Evolutionary conservation across 768 basidiomycete genomes (phyloP).

Genomic region (Tricholoma hemisulphureum): DNA sequence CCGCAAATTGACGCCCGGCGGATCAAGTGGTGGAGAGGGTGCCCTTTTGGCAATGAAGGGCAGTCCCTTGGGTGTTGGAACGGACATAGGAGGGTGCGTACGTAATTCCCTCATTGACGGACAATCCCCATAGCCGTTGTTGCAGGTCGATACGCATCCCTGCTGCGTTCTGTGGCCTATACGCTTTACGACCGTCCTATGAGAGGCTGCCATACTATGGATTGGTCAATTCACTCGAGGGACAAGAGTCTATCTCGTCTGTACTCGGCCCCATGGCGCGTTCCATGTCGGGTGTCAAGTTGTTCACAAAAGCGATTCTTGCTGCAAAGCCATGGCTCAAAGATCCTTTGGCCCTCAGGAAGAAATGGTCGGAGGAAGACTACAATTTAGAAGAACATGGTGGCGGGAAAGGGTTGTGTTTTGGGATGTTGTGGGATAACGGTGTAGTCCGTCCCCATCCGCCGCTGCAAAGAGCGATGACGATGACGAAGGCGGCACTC

Average conservation of each 20-base stretch:
- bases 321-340: constrained; percentile 51
- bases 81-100: constrained; percentile 59
- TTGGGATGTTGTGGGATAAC: constrained; percentile 53
- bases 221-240: constrained; percentile 47
- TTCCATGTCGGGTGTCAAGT: constrained; percentile 48
- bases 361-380: constrained; percentile 45
- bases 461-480: constrained; percentile 51
- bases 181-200: constrained; percentile 57
- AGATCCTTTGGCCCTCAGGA: constrained; percentile 51
- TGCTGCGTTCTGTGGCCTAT: constrained; percentile 54
- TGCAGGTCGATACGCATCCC: constrained; percentile 57
- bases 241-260: constrained; percentile 57
- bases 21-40: constrained; percentile 68
- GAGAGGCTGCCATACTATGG: constrained; percentile 55
- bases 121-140: background rate
- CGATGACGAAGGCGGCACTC: constrained; percentile 42
- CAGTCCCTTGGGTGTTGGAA: constrained; percentile 59
- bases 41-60: constrained; percentile 61
- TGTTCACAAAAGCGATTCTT: constrained; percentile 53
- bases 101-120: background rate
- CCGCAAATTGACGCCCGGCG: constrained; percentile 54
- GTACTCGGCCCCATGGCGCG: constrained; percentile 58
- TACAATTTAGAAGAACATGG: constrained; percentile 49
- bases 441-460: constrained; percentile 49
- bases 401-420: constrained; percentile 42